phyloP scores from a whole-genome alignment of 306 rosid species.

The Medicago truncatula region DNA sequence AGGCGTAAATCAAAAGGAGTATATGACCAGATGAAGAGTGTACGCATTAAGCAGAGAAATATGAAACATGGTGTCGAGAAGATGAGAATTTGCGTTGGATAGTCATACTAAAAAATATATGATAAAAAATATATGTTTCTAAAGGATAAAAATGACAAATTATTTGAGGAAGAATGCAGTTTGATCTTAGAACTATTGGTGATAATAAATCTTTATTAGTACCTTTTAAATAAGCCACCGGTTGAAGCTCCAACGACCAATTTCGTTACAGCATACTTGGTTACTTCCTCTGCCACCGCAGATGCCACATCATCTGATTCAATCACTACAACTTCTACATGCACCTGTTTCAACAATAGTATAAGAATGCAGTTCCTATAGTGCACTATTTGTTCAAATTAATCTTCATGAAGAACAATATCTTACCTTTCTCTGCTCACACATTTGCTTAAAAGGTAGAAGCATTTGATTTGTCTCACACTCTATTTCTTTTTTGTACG shows the following conservation, averaged over 20 bases:
- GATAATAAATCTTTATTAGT: neutral
- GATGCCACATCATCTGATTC: slow-evolving; percentile 81
- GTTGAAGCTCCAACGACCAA: slow-evolving; percentile 90
- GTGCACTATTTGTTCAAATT: slow-evolving; percentile 27
- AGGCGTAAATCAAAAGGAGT: slow-evolving; percentile 19
- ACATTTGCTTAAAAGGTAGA: slow-evolving; percentile 80
- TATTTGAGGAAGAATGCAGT: too few species aligned
- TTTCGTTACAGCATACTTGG: slow-evolving; percentile 57
- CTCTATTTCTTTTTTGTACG: slow-evolving; percentile 72
- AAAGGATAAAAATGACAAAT: too few species aligned
- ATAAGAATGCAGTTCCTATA: slow-evolving; percentile 19
- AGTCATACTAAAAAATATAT: neutral
- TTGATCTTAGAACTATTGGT: too few species aligned
- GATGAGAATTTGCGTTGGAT: neutral
- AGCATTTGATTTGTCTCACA: slow-evolving; percentile 66
- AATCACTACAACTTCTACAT: slow-evolving; percentile 65
- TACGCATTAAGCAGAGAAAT: neutral
- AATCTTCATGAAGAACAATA: slow-evolving; percentile 40
- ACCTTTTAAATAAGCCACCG: slow-evolving; percentile 77
- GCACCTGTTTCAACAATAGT: slow-evolving; percentile 61
- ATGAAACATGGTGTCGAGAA: neutral
- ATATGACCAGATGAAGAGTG: slow-evolving; percentile 33
- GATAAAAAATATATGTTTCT: neutral
- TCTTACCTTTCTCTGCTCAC: slow-evolving; percentile 72
- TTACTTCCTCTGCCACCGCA: slow-evolving; percentile 77